phyloP scores from a whole-genome alignment of 1,284 basidiomycete genomes.

The Puccinia coronata region DNA sequence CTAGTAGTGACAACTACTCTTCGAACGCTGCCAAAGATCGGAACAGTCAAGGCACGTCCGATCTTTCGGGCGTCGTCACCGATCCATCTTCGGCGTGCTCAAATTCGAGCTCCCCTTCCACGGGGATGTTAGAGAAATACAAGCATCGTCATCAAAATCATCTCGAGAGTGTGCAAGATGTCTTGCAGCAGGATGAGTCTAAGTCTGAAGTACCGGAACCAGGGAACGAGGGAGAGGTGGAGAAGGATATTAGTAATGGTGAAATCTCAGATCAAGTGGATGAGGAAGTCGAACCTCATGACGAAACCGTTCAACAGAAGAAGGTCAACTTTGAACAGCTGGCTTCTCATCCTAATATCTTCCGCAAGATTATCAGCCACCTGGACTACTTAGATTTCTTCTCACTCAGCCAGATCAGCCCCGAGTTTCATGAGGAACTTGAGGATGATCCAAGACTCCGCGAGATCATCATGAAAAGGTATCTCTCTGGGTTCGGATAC shows the following conservation, averaged over 20 bases:
- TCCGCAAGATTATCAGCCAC: conserved; percentile 21
- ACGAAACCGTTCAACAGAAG: not conserved
- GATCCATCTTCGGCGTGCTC: conserved; percentile 38
- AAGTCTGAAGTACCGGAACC: not conserved
- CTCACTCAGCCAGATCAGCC: conserved; percentile 38
- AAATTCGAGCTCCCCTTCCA: not conserved
- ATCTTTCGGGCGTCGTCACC: conserved; percentile 9
- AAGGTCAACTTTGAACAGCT: conserved; percentile 38
- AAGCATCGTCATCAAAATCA: not conserved
- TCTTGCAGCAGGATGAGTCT: not conserved
- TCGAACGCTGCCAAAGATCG: conserved; percentile 14
- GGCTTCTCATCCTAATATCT: conserved; percentile 23
- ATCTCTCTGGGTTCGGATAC: conserved; percentile 36
- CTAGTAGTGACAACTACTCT: conserved; percentile 27
- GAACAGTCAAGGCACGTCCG: not conserved
- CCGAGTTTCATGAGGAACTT: conserved; percentile 29
- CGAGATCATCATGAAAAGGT: conserved; percentile 42
- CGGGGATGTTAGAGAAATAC: not conserved
- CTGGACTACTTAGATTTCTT: conserved; percentile 49
- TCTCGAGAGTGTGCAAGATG: not conserved
- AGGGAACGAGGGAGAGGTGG: not conserved
- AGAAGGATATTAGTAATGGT: not conserved
- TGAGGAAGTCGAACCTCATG: not conserved
- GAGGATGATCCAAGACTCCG: conserved; percentile 23
- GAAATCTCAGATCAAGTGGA: conserved; percentile 7